Evolutionary conservation across 192 early-diverging fungal genomes (phyloP), one percentile per base, ranked within the genome.

Genomic region (Umbelopsis sp.): DNA sequence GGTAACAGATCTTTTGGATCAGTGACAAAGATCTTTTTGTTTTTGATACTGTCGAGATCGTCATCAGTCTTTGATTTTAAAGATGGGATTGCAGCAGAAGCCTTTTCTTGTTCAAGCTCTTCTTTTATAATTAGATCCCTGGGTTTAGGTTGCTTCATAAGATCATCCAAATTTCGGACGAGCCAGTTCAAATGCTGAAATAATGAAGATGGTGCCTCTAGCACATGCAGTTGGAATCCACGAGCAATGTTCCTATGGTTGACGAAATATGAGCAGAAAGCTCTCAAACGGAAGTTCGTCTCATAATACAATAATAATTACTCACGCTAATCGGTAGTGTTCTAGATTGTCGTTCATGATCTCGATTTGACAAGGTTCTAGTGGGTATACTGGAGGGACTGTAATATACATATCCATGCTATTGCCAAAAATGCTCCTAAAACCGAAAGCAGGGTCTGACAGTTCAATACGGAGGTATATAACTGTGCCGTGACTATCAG

Each of bases 161-260:
- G 31, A 20, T 62, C 56, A 20, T 32, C 26, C 31, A 62, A 62
- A 62, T 62, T 62, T n/a, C 56, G 56, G 7, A 62, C 56, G 12
- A 62, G 29, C 56, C 56, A 62, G 17, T 62, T 62, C 31, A 62
- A 32, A 26, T 62, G 56, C 16, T 62, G 56, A 34, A 62, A 62
- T 8, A 62, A 17, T 34, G 56, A 62, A 1, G 56, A 62, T 20
- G 56, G 56, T 22, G 26, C 14, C 1, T 62, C 56, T 20, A 32
- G 16, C 7, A 62, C 56, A 34, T 62, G 56, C 5, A 7, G 26
- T 14, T 62, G 56, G 31, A 62, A 62, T 5, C 56, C 56, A 20
- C 34, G 29, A 16, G 56, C 56, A 14, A 62, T 62, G 8, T 34
- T 62, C 56, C 56, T 62, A 20, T 16, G 24, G 11, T 26, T n/a